phyloP scores from a whole-genome alignment of 1,284 basidiomycete species.

The Cutaneotrichosporon mucoides region DNA sequence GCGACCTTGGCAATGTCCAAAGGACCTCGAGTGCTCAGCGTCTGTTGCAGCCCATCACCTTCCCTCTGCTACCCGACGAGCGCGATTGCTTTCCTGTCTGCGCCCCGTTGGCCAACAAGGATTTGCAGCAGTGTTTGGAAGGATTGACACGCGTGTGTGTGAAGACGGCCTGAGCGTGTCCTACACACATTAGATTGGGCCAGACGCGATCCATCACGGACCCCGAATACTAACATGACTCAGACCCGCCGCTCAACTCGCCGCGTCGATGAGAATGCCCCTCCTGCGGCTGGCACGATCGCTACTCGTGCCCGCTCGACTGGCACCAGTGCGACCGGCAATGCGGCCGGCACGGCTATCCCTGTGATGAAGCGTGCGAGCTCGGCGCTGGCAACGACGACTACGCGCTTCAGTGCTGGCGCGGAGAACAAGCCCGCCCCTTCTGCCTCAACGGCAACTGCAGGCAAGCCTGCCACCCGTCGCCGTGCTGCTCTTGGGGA shows the following conservation, averaged over 20 bases:
- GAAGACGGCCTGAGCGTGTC: not conserved
- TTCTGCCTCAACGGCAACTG: not conserved
- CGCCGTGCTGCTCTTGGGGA: conserved; percentile 45
- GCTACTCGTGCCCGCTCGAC: conserved; percentile 25
- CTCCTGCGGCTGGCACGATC: conserved; percentile 27
- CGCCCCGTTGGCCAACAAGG: not conserved
- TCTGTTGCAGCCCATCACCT: too few relatives aligned
- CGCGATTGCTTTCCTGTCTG: not conserved
- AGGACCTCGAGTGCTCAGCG: too few relatives aligned
- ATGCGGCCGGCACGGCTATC: conserved; percentile 25
- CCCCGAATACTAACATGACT: conserved; percentile 1
- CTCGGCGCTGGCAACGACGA: conserved; percentile 16
- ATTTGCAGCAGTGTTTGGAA: not conserved
- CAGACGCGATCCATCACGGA: not conserved
- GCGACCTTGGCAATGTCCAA: not conserved
- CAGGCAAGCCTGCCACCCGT: conserved; percentile 12
- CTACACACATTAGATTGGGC: not conserved
- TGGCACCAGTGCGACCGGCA: conserved; percentile 10
- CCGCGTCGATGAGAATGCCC: conserved; percentile 44
- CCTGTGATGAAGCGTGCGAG: conserved; percentile 38
- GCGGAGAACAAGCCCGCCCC: conserved; percentile 13
- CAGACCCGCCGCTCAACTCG: conserved; percentile 42
- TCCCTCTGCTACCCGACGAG: too few relatives aligned
- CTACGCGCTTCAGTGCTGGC: conserved; percentile 8
- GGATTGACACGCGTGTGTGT: not conserved